phyloP scores from a whole-genome alignment of 768 basidiomycete species.

The Phaeotremella fagi region DNA sequence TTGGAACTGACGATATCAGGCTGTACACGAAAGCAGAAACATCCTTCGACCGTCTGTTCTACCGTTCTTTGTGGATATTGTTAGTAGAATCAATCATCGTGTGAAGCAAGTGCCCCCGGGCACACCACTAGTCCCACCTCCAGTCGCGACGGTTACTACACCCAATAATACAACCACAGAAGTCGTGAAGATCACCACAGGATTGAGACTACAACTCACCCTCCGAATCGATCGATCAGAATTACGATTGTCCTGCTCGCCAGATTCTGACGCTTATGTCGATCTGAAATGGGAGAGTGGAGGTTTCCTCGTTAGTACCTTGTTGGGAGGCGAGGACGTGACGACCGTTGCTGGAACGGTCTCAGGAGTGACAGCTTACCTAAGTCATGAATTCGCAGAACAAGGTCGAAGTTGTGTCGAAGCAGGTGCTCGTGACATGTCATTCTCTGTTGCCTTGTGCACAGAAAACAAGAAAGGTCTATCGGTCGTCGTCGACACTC shows the following conservation, averaged over 20 bases:
- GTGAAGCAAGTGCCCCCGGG: constrained; percentile 58
- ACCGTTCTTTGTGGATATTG: constrained; percentile 75
- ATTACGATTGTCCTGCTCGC: constrained; percentile 78
- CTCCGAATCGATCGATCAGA: constrained; percentile 86
- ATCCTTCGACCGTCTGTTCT: constrained; percentile 73
- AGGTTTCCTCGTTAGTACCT: constrained; percentile 74
- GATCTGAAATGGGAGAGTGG: constrained; percentile 90
- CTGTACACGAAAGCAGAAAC: constrained; percentile 78
- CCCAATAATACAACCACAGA: too few relatives aligned
- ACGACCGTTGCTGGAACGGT: constrained; percentile 68
- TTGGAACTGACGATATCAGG: constrained; percentile 34
- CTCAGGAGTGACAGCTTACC: constrained; percentile 70
- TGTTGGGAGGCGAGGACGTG: constrained; percentile 62
- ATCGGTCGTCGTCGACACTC: constrained; percentile 76
- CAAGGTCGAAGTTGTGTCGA: constrained; percentile 54
- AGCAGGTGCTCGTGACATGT: constrained; percentile 64
- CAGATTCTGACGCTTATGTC: constrained; percentile 87
- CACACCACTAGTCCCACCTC: too few relatives aligned
- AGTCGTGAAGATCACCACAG: constrained; percentile 48
- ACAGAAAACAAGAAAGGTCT: constrained; percentile 53
- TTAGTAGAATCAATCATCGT: constrained; percentile 64
- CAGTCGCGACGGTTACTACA: too few relatives aligned
- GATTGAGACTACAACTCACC: constrained; percentile 72
- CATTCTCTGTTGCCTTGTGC: constrained; percentile 69
- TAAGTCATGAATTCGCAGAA: constrained; percentile 59